These are phyloP conservation scores for Thelephora terrestris DNA, from an alignment of 1,284 basidiomycete species.

Conservation along the genomic window DNA sequence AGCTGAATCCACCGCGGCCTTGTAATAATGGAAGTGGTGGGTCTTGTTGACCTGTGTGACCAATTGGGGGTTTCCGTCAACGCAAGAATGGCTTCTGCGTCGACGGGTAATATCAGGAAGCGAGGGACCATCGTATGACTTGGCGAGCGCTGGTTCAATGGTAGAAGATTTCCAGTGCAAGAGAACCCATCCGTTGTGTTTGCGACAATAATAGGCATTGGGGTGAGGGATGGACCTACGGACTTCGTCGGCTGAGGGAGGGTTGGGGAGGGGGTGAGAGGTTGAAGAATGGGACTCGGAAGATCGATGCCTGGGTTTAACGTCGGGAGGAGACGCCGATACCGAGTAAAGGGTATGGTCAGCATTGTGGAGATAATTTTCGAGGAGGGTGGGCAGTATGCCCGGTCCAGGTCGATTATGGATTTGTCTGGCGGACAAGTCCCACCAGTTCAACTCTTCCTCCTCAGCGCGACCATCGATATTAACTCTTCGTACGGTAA, in stretches of 20 bases:
- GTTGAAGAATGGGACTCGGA: slow-evolving; percentile 17
- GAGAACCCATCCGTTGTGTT: slow-evolving; percentile 72
- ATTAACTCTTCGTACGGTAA: slow-evolving; percentile 20
- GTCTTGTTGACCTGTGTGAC: slow-evolving; percentile 48
- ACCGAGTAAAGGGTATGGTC: slow-evolving; percentile 63
- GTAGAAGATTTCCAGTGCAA: slow-evolving; percentile 55
- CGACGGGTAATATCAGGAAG: slow-evolving; percentile 48
- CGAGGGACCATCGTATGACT: slow-evolving; percentile 37
- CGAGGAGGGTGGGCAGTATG: slow-evolving; percentile 53
- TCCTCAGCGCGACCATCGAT: slow-evolving; percentile 46
- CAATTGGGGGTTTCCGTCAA: slow-evolving; percentile 35
- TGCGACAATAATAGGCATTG: slow-evolving; percentile 68
- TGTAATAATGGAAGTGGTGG: slow-evolving; percentile 72
- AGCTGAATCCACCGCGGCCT: slow-evolving; percentile 52
- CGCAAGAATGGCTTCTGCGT: slow-evolving; percentile 39
- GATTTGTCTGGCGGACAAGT: slow-evolving; percentile 32
- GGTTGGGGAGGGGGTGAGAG: slow-evolving; percentile 17
- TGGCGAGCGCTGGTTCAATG: slow-evolving; percentile 47
- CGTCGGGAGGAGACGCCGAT: slow-evolving; percentile 30
- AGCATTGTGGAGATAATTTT: slow-evolving; percentile 54
- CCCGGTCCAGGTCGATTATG: slow-evolving; percentile 53
- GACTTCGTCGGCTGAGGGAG: slow-evolving; percentile 48
- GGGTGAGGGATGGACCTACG: slow-evolving; percentile 64
- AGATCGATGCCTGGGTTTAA: slow-evolving; percentile 14
- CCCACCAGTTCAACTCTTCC: slow-evolving; percentile 64